Base-by-base conservation (phyloP, 441 rosid genomes). In the Erodium trifolium region DNA sequence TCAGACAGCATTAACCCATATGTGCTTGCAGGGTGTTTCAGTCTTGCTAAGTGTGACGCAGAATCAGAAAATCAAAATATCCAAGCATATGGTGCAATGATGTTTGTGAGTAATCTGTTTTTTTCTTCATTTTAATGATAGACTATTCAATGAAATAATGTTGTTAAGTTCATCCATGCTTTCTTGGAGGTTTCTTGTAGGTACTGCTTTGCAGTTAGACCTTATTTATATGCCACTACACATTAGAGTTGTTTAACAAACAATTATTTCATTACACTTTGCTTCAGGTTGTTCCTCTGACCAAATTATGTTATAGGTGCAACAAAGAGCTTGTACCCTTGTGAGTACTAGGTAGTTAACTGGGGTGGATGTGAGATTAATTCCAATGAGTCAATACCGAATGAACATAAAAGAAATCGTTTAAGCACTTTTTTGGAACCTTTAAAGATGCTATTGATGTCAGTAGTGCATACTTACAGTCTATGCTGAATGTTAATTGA, bases 81-180 rank as follows among this genome's bases (percentile, higher is more conserved):
- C 73, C 97, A 88, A 78, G 91, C 89, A 19, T 88, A 88, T 72
- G 99, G 99, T 35, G 71, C 87, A 75, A 77, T 94, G 96, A 85
- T 95, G 70, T 80, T 92, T 18, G 99, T 90, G 86, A 89, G 98
- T 85, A 13, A 13, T 29, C 39, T 63, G 18, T 55, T 66, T 27
- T 7, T 66, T 27, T 7, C 18, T 13, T 23, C 13, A 5, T 35
- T 39, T 35, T n/a, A 37, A 17, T 35, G 18, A 14, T 14, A 16
- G 23, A 29, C 39, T 63, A 63, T 63, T 29, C 66, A 63, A 29
- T 29, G 8, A 27, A 63, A 63, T 63, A 37, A 27, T 23, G n/a
- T 12, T 60, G 35, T 57, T 27, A 29, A 27, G 39, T 63, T 31
- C 39, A 29, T 63, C 19, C 66, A 29, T 63, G 66, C 16, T 29